Percentiles rank a stretch among this genome's conserved stretches.
Conservation (phyloP, 768 basidiomycete species). For the Hypholoma fasciculare region DNA sequence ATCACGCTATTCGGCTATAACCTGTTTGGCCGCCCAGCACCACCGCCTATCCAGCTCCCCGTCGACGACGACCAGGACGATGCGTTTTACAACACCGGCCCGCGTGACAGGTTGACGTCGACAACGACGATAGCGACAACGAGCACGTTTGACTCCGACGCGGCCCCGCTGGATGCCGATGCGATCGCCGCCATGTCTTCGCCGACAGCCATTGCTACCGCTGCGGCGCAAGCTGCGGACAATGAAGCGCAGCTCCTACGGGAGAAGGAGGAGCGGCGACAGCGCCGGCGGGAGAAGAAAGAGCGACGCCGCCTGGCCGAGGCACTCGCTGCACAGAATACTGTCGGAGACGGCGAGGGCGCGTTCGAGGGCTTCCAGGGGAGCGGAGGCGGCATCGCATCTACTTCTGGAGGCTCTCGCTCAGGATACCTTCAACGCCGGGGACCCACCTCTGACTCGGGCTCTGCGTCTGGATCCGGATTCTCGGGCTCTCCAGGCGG, state of each 20-base stretch:
- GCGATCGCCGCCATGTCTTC: constrained; percentile 54
- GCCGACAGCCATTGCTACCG: constrained; percentile 33
- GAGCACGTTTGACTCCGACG: constrained; percentile 67
- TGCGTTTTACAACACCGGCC: constrained; percentile 16
- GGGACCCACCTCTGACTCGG: constrained; percentile 12
- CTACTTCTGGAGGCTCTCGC: not conserved
- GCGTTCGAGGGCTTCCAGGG: constrained; percentile 73
- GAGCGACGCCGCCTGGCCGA: constrained; percentile 42
- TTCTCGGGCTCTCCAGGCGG: constrained; percentile 11
- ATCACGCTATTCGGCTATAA: constrained; percentile 68
- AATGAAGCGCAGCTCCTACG: constrained; percentile 39
- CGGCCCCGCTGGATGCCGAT: constrained; percentile 60
- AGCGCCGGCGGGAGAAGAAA: constrained; percentile 43
- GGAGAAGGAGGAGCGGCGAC: constrained; percentile 52
- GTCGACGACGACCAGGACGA: constrained; percentile 42
- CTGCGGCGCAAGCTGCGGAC: constrained; percentile 29
- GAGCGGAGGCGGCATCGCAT: constrained; percentile 28
- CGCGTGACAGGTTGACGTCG: constrained; percentile 2
- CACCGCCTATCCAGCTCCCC: constrained; percentile 54
- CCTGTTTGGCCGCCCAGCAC: constrained; percentile 51
- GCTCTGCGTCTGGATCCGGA: constrained; percentile 15
- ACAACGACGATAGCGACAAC: constrained; percentile 7
- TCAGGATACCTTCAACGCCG: constrained; percentile 14
- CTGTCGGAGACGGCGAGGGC: constrained; percentile 27
- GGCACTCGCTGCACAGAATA: constrained; percentile 26